Evolutionary conservation across 352 stramenopile genomes (phyloP).

Genomic region (Phytophthora pisi): DNA sequence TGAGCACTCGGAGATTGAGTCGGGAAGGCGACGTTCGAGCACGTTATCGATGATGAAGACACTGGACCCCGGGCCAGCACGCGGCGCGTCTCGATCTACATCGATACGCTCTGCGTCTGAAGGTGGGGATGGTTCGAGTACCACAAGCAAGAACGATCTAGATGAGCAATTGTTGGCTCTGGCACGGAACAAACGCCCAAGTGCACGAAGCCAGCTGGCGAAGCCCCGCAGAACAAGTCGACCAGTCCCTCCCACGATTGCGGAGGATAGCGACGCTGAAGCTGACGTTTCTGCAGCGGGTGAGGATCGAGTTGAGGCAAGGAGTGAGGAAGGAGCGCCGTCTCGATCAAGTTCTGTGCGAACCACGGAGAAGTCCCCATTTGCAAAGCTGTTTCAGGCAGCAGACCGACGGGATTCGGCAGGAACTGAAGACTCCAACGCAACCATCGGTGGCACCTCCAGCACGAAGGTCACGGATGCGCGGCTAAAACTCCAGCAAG

Average conservation of each 20-base stretch:
- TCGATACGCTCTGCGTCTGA: slow-evolving; percentile 28
- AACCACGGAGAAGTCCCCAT: slow-evolving; percentile 8
- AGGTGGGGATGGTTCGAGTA: slow-evolving; percentile 9
- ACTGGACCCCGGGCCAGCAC: slow-evolving; percentile 33
- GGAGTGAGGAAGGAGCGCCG: background rate
- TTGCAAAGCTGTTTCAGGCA: slow-evolving; percentile 15
- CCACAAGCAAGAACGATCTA: slow-evolving; percentile 29
- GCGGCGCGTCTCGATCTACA: slow-evolving; percentile 10
- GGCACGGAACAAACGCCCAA: slow-evolving; percentile 45
- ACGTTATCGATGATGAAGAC: slow-evolving; percentile 74
- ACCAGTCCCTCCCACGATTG: slow-evolving; percentile 21
- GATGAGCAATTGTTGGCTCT: slow-evolving; percentile 64
- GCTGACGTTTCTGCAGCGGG: slow-evolving; percentile 18
- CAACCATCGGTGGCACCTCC: slow-evolving; percentile 15
- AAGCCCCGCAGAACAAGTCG: slow-evolving; percentile 14
- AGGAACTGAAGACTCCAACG: slow-evolving; percentile 14
- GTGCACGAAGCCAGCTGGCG: slow-evolving; percentile 2
- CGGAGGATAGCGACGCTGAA: slow-evolving; percentile 28
- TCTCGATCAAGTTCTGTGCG: slow-evolving; percentile 3
- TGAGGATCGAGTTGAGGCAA: slow-evolving; percentile 9
- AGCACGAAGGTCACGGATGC: slow-evolving; percentile 60
- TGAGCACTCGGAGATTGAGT: slow-evolving; percentile 7
- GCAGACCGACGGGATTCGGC: slow-evolving; percentile 17
- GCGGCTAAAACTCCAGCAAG: slow-evolving; percentile 68
- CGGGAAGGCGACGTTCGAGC: slow-evolving; percentile 36